Conservation (phyloP, 2,329 filamentous ascomycete genomes). For the Spiromastix sp. region DNA sequence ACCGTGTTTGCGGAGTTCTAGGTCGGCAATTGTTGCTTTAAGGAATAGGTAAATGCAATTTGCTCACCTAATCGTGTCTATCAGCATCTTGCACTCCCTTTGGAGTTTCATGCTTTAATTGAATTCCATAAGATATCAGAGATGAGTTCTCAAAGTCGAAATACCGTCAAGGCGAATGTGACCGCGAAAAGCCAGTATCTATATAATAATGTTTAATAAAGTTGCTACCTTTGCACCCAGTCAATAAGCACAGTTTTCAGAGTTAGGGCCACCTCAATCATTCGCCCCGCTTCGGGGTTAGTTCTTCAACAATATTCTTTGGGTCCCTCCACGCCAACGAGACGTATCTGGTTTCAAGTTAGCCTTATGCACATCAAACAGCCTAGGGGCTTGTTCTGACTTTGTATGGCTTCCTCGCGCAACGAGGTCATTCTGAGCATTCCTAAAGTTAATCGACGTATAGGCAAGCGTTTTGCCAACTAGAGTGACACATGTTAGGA, state of each 20-base stretch:
- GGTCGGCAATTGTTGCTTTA: not conserved
- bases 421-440: slow-evolving; percentile 48
- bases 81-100: too few species aligned
- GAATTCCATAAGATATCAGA: too few species aligned
- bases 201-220: too few species aligned
- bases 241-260: too few species aligned
- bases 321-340: slow-evolving; percentile 52
- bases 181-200: too few species aligned
- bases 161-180: too few species aligned
- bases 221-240: too few species aligned
- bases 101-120: too few species aligned
- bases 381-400: slow-evolving; percentile 30
- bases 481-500: slow-evolving; percentile 21
- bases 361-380: not conserved
- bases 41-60: too few species aligned
- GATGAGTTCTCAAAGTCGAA: too few species aligned
- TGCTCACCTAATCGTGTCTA: too few species aligned
- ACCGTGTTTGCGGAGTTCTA: not conserved
- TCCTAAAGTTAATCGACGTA: slow-evolving; percentile 52
- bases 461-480: slow-evolving; percentile 57
- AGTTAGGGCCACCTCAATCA: not conserved
- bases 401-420: slow-evolving; percentile 60
- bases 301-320: slow-evolving; percentile 41
- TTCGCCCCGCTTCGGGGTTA: not conserved
- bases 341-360: slow-evolving; percentile 38